A percentile compares a stretch with the other conserved stretches of the same genome.
These are phyloP conservation scores for Arthrobotrys entomopaga DNA, from an alignment of 2,329 filamentous ascomycete species.

Conservation along the genomic window DNA sequence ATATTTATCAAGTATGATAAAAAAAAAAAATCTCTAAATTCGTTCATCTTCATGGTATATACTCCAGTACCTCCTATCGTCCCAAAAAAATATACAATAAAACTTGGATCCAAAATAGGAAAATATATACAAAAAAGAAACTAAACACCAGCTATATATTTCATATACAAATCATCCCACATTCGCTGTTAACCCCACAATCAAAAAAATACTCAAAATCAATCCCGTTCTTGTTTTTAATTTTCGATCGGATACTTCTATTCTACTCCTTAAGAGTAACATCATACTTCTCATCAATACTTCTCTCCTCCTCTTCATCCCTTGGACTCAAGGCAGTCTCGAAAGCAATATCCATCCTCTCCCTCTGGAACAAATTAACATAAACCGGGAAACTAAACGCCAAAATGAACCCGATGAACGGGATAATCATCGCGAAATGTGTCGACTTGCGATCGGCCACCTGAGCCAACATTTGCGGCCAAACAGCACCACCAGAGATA, in stretches of 20 bases:
- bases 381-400: slow-evolving; percentile 65
- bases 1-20: too few species aligned
- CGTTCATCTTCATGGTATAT: background rate
- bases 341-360: slow-evolving; percentile 56
- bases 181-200: background rate
- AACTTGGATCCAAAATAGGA: too few species aligned
- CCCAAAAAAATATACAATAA: too few species aligned
- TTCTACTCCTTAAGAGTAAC: slow-evolving; percentile 41
- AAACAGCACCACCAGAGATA: slow-evolving; percentile 69
- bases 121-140: background rate
- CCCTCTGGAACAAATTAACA: slow-evolving; percentile 61
- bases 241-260: background rate
- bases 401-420: slow-evolving; percentile 65
- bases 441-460: slow-evolving; percentile 64
- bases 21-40: background rate
- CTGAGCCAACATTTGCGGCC: slow-evolving; percentile 68
- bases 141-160: background rate
- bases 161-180: background rate
- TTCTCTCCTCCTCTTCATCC: slow-evolving; percentile 54
- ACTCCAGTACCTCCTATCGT: background rate
- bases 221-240: background rate
- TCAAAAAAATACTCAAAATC: slow-evolving; percentile 9
- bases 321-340: slow-evolving; percentile 28
- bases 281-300: slow-evolving; percentile 43
- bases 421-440: slow-evolving; percentile 65